These are phyloP conservation scores for Penicillium riverlandense DNA, from an alignment of 495 filamentous ascomycete genomes.

Conservation along the genomic window DNA sequence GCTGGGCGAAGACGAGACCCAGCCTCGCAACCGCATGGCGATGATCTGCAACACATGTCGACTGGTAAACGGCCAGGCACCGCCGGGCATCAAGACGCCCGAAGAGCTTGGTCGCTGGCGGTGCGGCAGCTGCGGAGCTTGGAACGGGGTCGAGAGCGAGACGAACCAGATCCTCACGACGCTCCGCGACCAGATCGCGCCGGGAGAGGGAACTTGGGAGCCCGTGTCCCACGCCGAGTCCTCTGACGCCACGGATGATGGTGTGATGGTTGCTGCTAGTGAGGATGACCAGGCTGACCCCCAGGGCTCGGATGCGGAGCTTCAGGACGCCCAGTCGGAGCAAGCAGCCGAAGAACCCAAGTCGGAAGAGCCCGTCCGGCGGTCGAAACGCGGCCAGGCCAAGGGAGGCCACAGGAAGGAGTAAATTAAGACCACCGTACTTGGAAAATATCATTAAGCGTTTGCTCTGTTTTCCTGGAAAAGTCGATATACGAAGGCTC, in stretches of 20 bases:
- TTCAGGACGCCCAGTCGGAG: conserved; percentile 1
- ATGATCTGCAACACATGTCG: conserved; percentile 79
- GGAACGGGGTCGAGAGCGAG: conserved; percentile 77
- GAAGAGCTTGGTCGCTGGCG: conserved; percentile 84
- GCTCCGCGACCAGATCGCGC: conserved; percentile 18
- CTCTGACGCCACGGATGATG: conserved; percentile 18
- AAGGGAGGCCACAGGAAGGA: conserved; percentile 13
- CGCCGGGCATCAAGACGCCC: conserved; percentile 70
- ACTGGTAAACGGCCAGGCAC: conserved; percentile 93
- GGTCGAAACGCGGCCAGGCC: conserved; percentile 14
- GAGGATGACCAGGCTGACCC: conserved; percentile 16
- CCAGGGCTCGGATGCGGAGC: conserved; percentile 11
- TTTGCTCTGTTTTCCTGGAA: too few species aligned
- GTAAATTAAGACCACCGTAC: not conserved
- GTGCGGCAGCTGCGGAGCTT: conserved; percentile 75
- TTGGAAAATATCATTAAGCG: too few species aligned
- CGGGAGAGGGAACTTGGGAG: conserved; percentile 14
- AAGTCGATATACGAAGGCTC: too few species aligned
- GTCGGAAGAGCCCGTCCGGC: conserved; percentile 10
- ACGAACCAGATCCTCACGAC: conserved; percentile 50
- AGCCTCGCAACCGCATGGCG: conserved; percentile 81
- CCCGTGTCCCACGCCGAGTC: conserved; percentile 13
- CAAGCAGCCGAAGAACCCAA: conserved; percentile 4
- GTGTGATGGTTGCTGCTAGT: conserved; percentile 18
- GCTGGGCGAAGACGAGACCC: conserved; percentile 90